Conservation (phyloP, 1,284 basidiomycete species). For the Xerocomus cyaneibrunnescens region DNA sequence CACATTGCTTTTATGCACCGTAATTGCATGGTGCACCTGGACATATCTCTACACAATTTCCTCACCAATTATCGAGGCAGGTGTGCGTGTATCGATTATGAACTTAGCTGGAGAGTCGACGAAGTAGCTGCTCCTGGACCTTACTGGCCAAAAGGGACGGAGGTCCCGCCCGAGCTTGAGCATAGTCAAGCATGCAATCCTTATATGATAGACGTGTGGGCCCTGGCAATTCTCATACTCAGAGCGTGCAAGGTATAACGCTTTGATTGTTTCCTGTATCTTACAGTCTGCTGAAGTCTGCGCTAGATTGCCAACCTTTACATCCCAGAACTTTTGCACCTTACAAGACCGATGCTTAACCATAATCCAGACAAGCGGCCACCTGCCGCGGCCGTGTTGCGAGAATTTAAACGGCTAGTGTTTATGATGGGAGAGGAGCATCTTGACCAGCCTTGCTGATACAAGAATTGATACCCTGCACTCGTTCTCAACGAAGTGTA, state of each 20-base stretch:
- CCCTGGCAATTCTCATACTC: conserved; percentile 60
- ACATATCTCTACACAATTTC: conserved; percentile 67
- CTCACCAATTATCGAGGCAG: conserved; percentile 60
- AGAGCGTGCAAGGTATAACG: conserved; percentile 58
- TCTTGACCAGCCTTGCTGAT: conserved; percentile 20
- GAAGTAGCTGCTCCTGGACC: conserved; percentile 40
- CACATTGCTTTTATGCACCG: conserved; percentile 69
- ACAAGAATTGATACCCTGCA: neutral
- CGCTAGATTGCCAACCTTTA: conserved; percentile 54
- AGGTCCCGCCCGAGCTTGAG: conserved; percentile 70
- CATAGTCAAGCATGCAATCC: conserved; percentile 50
- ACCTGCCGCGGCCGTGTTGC: conserved; percentile 45
- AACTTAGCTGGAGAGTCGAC: conserved; percentile 57
- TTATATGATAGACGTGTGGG: conserved; percentile 72
- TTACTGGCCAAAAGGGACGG: conserved; percentile 51
- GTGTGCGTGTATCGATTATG: conserved; percentile 73
- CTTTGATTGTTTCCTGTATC: neutral
- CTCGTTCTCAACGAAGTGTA: conserved; percentile 1
- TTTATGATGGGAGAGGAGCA: conserved; percentile 33
- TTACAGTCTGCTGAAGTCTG: conserved; percentile 4
- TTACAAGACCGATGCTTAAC: conserved; percentile 58
- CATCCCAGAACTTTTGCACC: conserved; percentile 53
- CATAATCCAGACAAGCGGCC: conserved; percentile 53
- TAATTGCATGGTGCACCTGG: conserved; percentile 63
- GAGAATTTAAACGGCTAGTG: conserved; percentile 41